Percentiles rank a stretch among this genome's conserved stretches.
Evolutionary conservation across 345 rosid species (phyloP).

Genomic region (Pseudoturritis turrita): DNA sequence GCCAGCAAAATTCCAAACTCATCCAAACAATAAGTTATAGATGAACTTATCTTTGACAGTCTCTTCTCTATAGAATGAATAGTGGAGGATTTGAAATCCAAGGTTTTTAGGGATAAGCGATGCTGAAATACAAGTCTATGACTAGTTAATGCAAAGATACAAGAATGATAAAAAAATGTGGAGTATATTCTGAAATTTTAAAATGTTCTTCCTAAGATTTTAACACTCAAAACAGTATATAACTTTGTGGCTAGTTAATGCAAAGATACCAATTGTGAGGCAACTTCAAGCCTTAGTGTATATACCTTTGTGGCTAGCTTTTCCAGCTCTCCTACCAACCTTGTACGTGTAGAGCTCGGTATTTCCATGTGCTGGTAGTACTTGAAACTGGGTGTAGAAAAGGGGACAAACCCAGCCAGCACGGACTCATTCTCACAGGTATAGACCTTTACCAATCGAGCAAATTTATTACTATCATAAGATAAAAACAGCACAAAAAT

Average conservation of each 20-base stretch:
- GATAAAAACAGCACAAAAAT: neutral
- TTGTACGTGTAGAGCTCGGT: slow-evolving; percentile 21
- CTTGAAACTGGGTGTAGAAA: slow-evolving; percentile 57
- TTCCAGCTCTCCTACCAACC: slow-evolving; percentile 30
- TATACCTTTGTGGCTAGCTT: slow-evolving; percentile 46
- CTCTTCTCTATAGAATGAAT: slow-evolving; percentile 38
- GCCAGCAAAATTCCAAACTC: slow-evolving; percentile 83
- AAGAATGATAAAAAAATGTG: neutral
- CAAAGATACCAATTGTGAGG: neutral
- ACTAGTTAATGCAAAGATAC: neutral
- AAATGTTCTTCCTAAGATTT: neutral
- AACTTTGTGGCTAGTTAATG: too few species aligned
- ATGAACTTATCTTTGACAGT: slow-evolving; percentile 37
- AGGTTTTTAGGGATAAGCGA: slow-evolving; percentile 30
- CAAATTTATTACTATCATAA: neutral
- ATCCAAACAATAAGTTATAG: slow-evolving; percentile 52
- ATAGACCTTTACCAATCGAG: slow-evolving; percentile 52
- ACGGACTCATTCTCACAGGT: slow-evolving; percentile 61
- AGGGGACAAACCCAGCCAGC: slow-evolving; percentile 54
- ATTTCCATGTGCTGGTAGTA: slow-evolving; percentile 34
- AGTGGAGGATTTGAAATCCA: slow-evolving; percentile 37
- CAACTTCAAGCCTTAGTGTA: neutral
- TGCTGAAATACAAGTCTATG: slow-evolving; percentile 39
- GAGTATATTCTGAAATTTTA: neutral
- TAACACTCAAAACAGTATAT: too few species aligned